Evolutionary conservation across 371 early-diverging fungal genomes (phyloP).

Genomic region (Mucor lusitanicus): DNA sequence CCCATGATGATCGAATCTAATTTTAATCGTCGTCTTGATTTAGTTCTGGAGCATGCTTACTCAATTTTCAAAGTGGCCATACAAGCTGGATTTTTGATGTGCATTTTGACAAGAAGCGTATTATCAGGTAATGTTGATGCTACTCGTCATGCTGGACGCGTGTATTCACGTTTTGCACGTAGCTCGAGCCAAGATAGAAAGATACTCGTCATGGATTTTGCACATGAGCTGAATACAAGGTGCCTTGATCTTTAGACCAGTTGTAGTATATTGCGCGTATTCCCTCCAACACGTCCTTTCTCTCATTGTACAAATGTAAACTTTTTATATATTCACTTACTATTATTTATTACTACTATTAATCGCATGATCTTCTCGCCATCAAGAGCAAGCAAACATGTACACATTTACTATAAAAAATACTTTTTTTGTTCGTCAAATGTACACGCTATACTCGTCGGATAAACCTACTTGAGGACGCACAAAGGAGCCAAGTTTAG

Average conservation of each 20-base stretch:
- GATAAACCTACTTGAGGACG: too few species aligned
- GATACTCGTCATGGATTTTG: constrained; percentile 82
- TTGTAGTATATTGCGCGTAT: neutral
- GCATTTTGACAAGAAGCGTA: constrained; percentile 74
- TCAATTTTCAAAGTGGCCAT: constrained; percentile 67
- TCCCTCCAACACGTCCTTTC: neutral
- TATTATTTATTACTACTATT: neutral
- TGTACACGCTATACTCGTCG: too few species aligned
- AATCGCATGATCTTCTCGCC: neutral
- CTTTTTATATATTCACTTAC: neutral
- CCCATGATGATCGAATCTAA: constrained; percentile 3
- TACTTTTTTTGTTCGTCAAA: too few species aligned
- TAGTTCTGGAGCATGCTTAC: constrained; percentile 45
- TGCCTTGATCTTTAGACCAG: constrained; percentile 6
- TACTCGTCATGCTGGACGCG: neutral
- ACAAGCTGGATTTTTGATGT: constrained; percentile 93
- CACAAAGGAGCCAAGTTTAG: too few species aligned
- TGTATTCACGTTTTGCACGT: constrained; percentile 9
- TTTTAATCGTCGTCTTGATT: constrained; percentile 52
- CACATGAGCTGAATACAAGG: constrained; percentile 48
- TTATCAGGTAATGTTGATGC: constrained; percentile 67
- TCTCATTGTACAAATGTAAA: neutral
- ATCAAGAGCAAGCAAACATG: neutral
- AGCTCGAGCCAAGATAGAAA: constrained; percentile 74
- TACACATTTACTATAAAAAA: neutral